These are phyloP conservation scores for Penicillium rolfsii DNA, from an alignment of 2,329 filamentous ascomycete genomes.

Conservation along the genomic window DNA sequence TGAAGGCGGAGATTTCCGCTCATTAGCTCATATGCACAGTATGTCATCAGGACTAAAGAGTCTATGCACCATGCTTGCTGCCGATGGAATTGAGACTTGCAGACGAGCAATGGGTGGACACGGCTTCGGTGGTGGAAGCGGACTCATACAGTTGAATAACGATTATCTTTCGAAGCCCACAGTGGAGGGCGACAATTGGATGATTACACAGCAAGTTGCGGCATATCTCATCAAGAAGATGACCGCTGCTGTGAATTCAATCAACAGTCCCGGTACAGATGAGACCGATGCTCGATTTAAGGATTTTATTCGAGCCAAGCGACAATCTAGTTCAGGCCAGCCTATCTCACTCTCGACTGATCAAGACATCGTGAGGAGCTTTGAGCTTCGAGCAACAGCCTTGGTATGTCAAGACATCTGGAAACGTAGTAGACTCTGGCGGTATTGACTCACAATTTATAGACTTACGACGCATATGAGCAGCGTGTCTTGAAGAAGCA, in stretches of 20 bases:
- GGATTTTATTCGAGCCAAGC: slow-evolving; percentile 14
- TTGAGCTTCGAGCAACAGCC: slow-evolving; percentile 19
- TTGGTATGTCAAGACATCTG: slow-evolving; percentile 9
- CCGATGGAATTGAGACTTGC: slow-evolving; percentile 59
- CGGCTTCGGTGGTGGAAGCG: slow-evolving; percentile 57
- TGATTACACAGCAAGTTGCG: slow-evolving; percentile 59
- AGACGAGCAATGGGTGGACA: slow-evolving; percentile 58
- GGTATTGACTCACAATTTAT: slow-evolving; percentile 4
- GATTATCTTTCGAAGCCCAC: slow-evolving; percentile 52
- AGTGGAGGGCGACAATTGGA: slow-evolving; percentile 61
- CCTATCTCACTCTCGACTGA: slow-evolving; percentile 15
- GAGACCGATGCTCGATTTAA: slow-evolving; percentile 24
- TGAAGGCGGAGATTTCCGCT: slow-evolving; percentile 53
- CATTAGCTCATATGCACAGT: slow-evolving; percentile 56
- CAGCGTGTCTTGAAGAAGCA: slow-evolving; percentile 51
- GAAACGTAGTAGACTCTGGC: not conserved
- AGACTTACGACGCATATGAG: slow-evolving; percentile 45
- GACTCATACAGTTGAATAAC: slow-evolving; percentile 55
- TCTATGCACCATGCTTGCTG: slow-evolving; percentile 56
- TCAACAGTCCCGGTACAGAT: slow-evolving; percentile 10
- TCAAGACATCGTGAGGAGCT: slow-evolving; percentile 19
- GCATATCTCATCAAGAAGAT: slow-evolving; percentile 56
- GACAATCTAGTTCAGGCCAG: not conserved
- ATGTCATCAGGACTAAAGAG: slow-evolving; percentile 60
- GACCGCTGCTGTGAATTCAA: slow-evolving; percentile 37